Evolutionary conservation across 148 eudicot species (phyloP).

Genomic region (Camellia lanceoleosa): DNA sequence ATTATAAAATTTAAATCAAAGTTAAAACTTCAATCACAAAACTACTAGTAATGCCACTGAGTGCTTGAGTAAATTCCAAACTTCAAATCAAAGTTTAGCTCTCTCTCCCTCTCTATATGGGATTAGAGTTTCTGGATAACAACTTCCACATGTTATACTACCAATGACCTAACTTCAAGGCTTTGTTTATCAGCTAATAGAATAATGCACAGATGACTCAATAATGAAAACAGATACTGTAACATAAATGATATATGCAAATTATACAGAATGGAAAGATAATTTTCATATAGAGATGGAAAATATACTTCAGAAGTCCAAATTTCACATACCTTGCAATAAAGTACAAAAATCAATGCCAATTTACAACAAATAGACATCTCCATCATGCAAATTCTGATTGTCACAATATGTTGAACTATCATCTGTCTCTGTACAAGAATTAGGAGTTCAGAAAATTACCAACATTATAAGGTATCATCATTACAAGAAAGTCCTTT

Average conservation of each 20-base stretch:
- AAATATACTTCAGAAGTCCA: constrained; percentile 28
- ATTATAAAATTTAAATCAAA: not conserved
- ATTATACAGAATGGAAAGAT: constrained; percentile 13
- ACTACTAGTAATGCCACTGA: not conserved
- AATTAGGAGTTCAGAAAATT: constrained; percentile 12
- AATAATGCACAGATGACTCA: not conserved
- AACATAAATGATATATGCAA: constrained; percentile 9
- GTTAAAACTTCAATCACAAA: not conserved
- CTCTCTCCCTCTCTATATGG: no score
- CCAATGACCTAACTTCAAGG: not conserved
- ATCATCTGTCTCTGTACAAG: constrained; percentile 16
- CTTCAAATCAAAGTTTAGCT: not conserved
- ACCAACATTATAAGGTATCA: constrained; percentile 4
- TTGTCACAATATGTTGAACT: constrained; percentile 26
- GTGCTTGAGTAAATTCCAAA: not conserved
- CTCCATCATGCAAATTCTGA: constrained; percentile 13
- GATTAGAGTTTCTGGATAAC: not conserved
- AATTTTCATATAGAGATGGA: not conserved
- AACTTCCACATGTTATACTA: not conserved
- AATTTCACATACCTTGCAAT: constrained; percentile 26
- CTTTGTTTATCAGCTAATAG: not conserved
- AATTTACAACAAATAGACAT: no score
- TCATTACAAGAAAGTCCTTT: not conserved
- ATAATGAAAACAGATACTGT: not conserved
- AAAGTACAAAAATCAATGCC: constrained; percentile 29